Evolutionary conservation across 208 protist genomes (phyloP), one percentile per base, ranked within the genome.

Genomic region (Acanthamoeba lenticulata): DNA sequence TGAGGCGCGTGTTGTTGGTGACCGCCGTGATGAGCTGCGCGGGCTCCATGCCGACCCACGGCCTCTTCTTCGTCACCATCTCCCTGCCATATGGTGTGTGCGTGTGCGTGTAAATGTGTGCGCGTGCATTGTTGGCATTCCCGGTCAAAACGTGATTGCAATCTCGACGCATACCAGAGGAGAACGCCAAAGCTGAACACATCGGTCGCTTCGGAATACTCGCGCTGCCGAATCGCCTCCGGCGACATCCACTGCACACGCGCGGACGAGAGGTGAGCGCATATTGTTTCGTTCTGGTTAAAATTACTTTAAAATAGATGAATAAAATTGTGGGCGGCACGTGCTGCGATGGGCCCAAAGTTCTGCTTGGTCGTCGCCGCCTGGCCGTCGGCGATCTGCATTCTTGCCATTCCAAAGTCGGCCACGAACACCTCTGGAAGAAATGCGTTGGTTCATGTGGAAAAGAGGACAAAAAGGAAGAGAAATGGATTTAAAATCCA

Each of bases 171-270:
- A 27, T 91, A 91, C 90, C 90, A 93, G 9, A 93, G 45, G 27
- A 93, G 27, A 17, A 93, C 90, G 29, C 90, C 90, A 57, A 93
- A 93, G 2, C 38, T 60, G 36, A 83, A 93, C 17, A 65, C 65
- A 83, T 93, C 90, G 5, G 90, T 83, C 3, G 90, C 90, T 60
- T 93, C 90, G 24, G 90, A 93, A 34, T 93, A 93, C 29, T 93
- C 40, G 27, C 90, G 36, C 15, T 13, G 36, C 17, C 32, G 79
- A 57, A 93, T 42, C 29, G 90, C 90, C 27, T 93, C 90, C 5
- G 90, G 90, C n/a, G 90, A 57, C 90, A 93, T 93, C 90, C 90
- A 93, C 90, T 93, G 42, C 29, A 17, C n/a, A 17, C 29, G 38
- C 44, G 6, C n/a, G n/a, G n/a, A n/a, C n/a, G n/a, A n/a, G n/a